Conservation (phyloP, 208 protist species). For the Trichomonas gallinae region DNA sequence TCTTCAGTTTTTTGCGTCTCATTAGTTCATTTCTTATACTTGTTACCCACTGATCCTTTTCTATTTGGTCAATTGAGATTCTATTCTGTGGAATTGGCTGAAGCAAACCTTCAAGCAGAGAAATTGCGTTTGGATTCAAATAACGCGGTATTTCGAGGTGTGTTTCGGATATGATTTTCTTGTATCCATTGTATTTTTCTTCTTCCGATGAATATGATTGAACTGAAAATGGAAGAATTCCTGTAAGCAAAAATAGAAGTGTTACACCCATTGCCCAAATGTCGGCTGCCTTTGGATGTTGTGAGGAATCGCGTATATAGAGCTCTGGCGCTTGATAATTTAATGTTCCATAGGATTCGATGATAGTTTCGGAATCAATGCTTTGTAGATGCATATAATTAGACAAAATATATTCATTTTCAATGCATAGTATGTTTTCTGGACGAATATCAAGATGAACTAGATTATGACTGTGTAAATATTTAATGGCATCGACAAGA, state of each 20-base stretch:
- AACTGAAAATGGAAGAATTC: neutral
- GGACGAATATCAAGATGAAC: neutral
- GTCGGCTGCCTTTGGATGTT: constrained; percentile 33
- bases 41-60: neutral
- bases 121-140: neutral
- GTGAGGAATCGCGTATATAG: neutral
- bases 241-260: constrained; percentile 43
- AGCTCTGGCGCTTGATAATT: neutral
- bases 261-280: constrained; percentile 52
- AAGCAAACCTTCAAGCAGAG: neutral
- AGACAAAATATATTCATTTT: neutral
- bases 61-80: neutral
- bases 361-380: neutral
- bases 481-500: neutral
- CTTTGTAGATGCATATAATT: neutral
- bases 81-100: neutral
- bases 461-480: neutral
- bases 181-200: neutral
- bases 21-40: neutral
- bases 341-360: neutral
- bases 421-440: neutral
- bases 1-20: neutral
- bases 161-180: neutral
- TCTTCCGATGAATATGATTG: neutral
- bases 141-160: neutral